These are phyloP conservation scores for Camellia granthamiana DNA, from an alignment of 148 eudicot species.

Conservation along the genomic window DNA sequence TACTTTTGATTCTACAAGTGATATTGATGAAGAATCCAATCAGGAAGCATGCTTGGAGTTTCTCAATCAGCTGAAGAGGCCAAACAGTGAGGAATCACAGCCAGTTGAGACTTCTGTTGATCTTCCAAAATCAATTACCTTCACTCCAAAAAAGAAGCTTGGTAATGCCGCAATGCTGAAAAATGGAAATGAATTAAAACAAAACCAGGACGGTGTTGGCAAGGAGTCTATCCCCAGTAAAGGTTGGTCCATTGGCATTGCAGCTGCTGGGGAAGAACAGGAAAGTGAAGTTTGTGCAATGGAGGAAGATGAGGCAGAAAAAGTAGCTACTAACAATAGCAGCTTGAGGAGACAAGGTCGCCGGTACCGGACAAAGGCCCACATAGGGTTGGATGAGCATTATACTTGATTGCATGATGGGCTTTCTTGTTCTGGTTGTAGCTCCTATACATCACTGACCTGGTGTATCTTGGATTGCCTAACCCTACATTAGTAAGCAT, in stretches of 20 bases:
- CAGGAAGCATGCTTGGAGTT: constrained; percentile 39
- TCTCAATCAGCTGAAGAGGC: constrained; percentile 28
- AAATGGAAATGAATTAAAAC: constrained; percentile 19
- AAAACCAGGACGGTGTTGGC: constrained; percentile 20
- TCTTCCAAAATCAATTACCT: constrained; percentile 33
- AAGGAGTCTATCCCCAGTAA: constrained; percentile 13
- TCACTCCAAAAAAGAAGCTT: constrained; percentile 38
- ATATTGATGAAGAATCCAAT: constrained; percentile 48
- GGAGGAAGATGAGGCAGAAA: constrained; percentile 66
- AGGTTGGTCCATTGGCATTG: constrained; percentile 1
- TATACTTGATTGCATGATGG: constrained; percentile 22
- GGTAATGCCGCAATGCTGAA: constrained; percentile 7
- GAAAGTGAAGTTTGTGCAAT: constrained; percentile 48
- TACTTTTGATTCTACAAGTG: constrained; percentile 41
- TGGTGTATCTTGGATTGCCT: background rate
- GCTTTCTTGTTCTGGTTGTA: background rate
- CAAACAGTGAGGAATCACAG: constrained; percentile 17
- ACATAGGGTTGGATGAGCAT: constrained; percentile 22
- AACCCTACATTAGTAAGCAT: background rate
- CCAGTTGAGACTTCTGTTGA: constrained; percentile 19
- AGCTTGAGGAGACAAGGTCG: constrained; percentile 44
- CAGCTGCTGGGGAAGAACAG: constrained; percentile 16
- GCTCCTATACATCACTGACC: background rate
- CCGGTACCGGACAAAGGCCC: constrained; percentile 51
- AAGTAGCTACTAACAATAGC: constrained; percentile 17